phyloP scores from a whole-genome alignment of 2,329 filamentous ascomycete species.

The Cadophora sp. region DNA sequence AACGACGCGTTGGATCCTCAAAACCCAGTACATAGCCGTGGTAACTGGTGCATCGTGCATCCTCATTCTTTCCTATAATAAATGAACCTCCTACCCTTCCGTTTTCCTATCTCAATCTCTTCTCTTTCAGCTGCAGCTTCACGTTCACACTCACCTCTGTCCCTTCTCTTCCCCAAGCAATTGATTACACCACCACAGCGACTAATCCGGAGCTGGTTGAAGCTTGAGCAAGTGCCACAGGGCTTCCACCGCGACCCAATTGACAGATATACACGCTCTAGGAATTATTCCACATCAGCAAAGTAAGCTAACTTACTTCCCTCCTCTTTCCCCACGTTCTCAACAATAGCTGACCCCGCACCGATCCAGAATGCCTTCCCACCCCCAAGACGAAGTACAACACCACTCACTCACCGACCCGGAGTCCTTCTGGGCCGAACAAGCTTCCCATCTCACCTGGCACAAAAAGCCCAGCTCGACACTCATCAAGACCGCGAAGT shows the following conservation, averaged over 20 bases:
- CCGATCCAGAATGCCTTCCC: constrained; percentile 37
- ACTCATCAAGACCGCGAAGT: constrained; percentile 67
- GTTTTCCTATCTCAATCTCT: constrained; percentile 12
- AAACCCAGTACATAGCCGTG: not conserved
- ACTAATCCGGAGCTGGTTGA: constrained; percentile 1
- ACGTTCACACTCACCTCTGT: constrained; percentile 5
- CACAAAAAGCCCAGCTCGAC: constrained; percentile 73
- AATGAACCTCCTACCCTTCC: not conserved
- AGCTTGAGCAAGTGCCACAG: constrained; percentile 17
- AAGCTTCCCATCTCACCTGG: constrained; percentile 81
- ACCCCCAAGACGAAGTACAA: constrained; percentile 46
- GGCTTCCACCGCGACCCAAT: not conserved
- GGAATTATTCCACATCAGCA: not conserved
- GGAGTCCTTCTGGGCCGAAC: constrained; percentile 75
- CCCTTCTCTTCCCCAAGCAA: constrained; percentile 2
- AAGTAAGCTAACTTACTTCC: too few relatives aligned
- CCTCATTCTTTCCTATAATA: not conserved
- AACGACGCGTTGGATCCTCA: constrained; percentile 6
- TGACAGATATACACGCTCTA: not conserved
- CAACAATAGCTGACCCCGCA: not conserved
- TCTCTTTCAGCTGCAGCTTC: not conserved
- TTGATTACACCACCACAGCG: constrained; percentile 1
- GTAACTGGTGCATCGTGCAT: not conserved
- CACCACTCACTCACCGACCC: constrained; percentile 69
- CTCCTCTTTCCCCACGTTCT: not conserved